Conservation (phyloP, 352 stramenopile genomes). For the Discostella stelligera region DNA sequence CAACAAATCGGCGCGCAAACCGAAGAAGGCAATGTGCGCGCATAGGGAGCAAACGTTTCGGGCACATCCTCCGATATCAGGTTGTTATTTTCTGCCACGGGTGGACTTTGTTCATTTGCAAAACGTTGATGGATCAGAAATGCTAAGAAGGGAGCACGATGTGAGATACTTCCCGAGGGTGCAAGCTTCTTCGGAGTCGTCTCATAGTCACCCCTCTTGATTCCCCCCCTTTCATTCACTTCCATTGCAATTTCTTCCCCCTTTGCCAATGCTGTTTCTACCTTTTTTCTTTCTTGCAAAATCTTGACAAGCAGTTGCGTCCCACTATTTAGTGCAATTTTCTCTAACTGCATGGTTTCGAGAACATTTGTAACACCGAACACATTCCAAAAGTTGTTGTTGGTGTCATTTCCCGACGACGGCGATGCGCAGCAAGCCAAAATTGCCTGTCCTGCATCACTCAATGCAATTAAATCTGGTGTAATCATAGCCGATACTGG, state of each 20-base stretch:
- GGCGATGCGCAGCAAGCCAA: conserved; percentile 56
- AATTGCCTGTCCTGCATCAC: conserved; percentile 72
- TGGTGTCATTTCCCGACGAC: background rate
- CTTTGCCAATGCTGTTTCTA: conserved; percentile 57
- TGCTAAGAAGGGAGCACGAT: conserved; percentile 65
- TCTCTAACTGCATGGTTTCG: conserved; percentile 53
- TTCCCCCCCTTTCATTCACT: conserved; percentile 17
- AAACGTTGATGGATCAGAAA: conserved; percentile 83
- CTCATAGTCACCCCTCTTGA: background rate
- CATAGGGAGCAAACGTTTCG: conserved; percentile 75
- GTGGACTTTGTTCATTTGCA: conserved; percentile 51
- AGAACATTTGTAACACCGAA: conserved; percentile 65
- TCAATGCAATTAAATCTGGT: conserved; percentile 77
- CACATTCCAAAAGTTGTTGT: conserved; percentile 66
- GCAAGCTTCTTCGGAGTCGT: conserved; percentile 41
- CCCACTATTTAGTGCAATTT: conserved; percentile 59
- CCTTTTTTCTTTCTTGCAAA: conserved; percentile 76
- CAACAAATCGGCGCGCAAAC: conserved; percentile 78
- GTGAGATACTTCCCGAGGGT: conserved; percentile 47
- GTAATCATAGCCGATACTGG: conserved; percentile 71
- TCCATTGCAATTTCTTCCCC: conserved; percentile 24
- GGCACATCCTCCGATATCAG: conserved; percentile 28
- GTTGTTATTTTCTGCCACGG: conserved; percentile 23
- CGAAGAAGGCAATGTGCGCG: conserved; percentile 68
- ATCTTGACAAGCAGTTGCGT: conserved; percentile 82